A percentile compares a stretch with the other conserved stretches of the same genome.
phyloP scores from a whole-genome alignment of 768 basidiomycete genomes.

The Lactifluus subvellereus region DNA sequence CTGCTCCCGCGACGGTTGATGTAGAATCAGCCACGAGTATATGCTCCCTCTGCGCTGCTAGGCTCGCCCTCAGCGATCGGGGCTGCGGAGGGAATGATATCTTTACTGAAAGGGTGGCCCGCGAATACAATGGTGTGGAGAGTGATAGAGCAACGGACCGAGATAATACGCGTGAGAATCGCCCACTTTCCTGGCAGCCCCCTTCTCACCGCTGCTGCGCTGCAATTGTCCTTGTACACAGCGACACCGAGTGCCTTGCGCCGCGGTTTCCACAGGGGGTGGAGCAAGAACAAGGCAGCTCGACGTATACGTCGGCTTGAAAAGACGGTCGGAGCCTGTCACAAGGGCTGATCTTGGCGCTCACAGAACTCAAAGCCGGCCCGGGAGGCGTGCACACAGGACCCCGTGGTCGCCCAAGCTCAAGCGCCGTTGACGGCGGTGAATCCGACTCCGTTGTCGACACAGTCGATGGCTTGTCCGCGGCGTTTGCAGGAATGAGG shows the following conservation, averaged over 20 bases:
- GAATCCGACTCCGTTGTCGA: background rate
- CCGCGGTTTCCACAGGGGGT: background rate
- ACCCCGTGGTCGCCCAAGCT: background rate
- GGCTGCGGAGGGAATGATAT: background rate
- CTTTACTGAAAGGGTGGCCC: background rate
- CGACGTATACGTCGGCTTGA: constrained; percentile 4
- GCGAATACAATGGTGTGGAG: background rate
- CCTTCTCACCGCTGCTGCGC: background rate
- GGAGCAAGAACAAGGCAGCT: background rate
- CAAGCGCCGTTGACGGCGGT: background rate
- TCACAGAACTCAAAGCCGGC: background rate
- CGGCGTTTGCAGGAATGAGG: background rate
- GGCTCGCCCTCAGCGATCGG: background rate
- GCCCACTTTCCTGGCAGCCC: background rate
- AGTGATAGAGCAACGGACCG: background rate
- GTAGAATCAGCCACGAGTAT: background rate
- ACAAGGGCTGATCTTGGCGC: constrained; percentile 3
- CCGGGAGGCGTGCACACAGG: background rate
- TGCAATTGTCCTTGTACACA: background rate
- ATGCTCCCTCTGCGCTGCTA: constrained; percentile 4
- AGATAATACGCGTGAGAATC: background rate
- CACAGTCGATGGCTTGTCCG: background rate
- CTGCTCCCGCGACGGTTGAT: background rate
- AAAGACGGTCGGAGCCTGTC: constrained; percentile 8
- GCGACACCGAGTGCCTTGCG: background rate